These are phyloP conservation scores for Mortierella sp. DNA, from an alignment of 371 early-diverging fungal genomes.

Conservation along the genomic window DNA sequence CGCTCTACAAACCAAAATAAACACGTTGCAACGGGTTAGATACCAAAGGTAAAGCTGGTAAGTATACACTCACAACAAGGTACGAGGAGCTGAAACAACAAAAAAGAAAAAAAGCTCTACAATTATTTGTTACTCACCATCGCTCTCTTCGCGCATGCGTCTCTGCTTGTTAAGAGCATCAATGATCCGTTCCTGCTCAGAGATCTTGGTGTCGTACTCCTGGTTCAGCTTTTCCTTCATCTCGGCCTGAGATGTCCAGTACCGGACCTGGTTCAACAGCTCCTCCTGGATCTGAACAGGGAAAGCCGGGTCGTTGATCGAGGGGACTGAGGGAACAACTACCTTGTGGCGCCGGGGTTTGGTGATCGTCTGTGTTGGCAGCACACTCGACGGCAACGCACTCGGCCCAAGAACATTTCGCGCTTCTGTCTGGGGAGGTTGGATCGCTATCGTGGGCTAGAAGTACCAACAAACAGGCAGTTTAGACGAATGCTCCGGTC, in stretches of 20 bases:
- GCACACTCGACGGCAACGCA: constrained; percentile 35
- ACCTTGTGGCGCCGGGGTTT: constrained; percentile 57
- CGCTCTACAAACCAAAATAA: constrained; percentile 59
- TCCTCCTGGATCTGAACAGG: constrained; percentile 56
- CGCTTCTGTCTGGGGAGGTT: constrained; percentile 34
- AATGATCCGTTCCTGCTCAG: constrained; percentile 72
- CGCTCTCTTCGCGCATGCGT: constrained; percentile 71
- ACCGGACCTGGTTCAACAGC: constrained; percentile 54
- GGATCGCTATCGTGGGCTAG: constrained; percentile 43
- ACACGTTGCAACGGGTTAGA: not conserved
- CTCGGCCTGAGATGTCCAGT: constrained; percentile 57
- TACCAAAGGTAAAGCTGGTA: too few relatives aligned
- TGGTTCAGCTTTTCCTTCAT: constrained; percentile 74
- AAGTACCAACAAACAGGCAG: not conserved
- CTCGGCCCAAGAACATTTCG: constrained; percentile 35
- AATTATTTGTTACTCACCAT: constrained; percentile 60
- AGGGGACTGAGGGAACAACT: constrained; percentile 26
- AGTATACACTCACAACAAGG: not conserved
- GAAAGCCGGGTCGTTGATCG: constrained; percentile 38
- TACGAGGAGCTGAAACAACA: not conserved
- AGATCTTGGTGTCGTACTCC: constrained; percentile 73
- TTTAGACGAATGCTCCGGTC: too few relatives aligned
- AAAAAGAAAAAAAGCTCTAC: not conserved
- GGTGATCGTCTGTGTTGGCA: constrained; percentile 43
- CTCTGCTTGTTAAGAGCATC: constrained; percentile 76